Evolutionary conservation across 2,329 filamentous ascomycete genomes (phyloP), one percentile per base, ranked within the genome.

Genomic region (Fusarium liriodendri): DNA sequence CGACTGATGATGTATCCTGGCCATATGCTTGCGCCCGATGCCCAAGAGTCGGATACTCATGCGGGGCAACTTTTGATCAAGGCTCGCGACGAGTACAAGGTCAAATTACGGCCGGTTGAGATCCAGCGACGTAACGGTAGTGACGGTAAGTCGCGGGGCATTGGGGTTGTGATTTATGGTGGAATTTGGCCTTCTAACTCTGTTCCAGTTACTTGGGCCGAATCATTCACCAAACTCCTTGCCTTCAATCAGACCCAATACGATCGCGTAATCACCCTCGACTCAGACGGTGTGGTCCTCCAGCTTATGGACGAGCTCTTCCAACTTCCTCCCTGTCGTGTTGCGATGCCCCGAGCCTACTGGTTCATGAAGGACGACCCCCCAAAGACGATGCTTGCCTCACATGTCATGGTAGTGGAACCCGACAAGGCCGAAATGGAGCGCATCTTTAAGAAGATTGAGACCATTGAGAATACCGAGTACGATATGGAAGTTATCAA

Each of bases 401-500:
- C 89, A 0, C 85, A 90, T 20, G 78, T 92, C 27, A 85, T 92
- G 76, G 85, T 93, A 2, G 82, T 92, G 20, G 84, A 91, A 62
- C 92, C 92, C 0, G 88, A 86, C 11, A 79, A 83, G 13, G 75
- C 79, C 20, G 90, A 92, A 70, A 88, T 89, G 65, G 68, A 76
- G n/a, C 80, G 84, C 11, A 75, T 86, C 16, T 72, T 77, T 33
- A 62, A 73, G 13, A 77, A 74, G 20, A 78, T 83, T 38, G 72
- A 80, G 2, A 58, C 66, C 2, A 79, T 83, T 0, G 76, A 77
- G 0, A 25, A 35, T 1, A 67, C 75, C 33, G 85, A 88, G 42
- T 92, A 89, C 74, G 92, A 94, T 75, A 93, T 93, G 91, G 91
- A 93, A 77, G 83, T 93, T 4, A 81, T 93, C 47, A 93, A 94